These are phyloP conservation scores for Lasiosphaeriaceae sp. DNA, from an alignment of 495 filamentous ascomycete genomes.

Conservation along the genomic window DNA sequence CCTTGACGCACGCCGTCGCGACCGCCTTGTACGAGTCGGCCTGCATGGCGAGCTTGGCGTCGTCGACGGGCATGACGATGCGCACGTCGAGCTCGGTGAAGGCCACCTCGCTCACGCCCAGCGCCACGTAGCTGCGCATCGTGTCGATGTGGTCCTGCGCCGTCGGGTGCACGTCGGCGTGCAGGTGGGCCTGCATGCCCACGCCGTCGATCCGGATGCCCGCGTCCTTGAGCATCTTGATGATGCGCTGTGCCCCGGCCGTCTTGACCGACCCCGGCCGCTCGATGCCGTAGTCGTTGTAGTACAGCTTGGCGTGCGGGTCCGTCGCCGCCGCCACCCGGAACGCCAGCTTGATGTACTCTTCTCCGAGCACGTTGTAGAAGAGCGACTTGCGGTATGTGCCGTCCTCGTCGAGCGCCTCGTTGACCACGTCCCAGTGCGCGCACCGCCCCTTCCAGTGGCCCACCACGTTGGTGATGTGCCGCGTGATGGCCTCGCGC, in stretches of 20 bases:
- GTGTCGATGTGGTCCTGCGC: constrained; percentile 44
- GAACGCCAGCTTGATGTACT: constrained; percentile 58
- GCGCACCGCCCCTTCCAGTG: constrained; percentile 58
- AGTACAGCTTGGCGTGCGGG: constrained; percentile 59
- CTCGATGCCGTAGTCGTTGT: constrained; percentile 70
- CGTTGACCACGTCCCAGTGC: constrained; percentile 64
- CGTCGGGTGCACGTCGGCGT: constrained; percentile 49
- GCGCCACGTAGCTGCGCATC: constrained; percentile 44
- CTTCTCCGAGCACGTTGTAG: constrained; percentile 52
- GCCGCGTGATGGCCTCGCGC: constrained; percentile 46
- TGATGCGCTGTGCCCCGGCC: constrained; percentile 49
- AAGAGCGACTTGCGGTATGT: constrained; percentile 54
- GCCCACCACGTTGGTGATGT: constrained; percentile 50
- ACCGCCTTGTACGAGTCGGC: constrained; percentile 49
- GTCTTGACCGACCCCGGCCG: constrained; percentile 30
- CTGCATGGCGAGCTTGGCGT: constrained; percentile 52
- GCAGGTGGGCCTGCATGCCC: constrained; percentile 61
- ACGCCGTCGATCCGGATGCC: constrained; percentile 61
- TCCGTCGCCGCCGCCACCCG: constrained; percentile 48
- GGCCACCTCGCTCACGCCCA: constrained; percentile 57
- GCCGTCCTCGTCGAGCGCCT: constrained; percentile 66
- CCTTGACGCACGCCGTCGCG: constrained; percentile 55
- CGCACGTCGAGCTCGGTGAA: constrained; percentile 62
- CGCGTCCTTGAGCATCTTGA: constrained; percentile 49
- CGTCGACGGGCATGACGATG: constrained; percentile 43